Conservation (phyloP, 495 filamentous ascomycete genomes). For the Annulohypoxylon maeteangense region DNA sequence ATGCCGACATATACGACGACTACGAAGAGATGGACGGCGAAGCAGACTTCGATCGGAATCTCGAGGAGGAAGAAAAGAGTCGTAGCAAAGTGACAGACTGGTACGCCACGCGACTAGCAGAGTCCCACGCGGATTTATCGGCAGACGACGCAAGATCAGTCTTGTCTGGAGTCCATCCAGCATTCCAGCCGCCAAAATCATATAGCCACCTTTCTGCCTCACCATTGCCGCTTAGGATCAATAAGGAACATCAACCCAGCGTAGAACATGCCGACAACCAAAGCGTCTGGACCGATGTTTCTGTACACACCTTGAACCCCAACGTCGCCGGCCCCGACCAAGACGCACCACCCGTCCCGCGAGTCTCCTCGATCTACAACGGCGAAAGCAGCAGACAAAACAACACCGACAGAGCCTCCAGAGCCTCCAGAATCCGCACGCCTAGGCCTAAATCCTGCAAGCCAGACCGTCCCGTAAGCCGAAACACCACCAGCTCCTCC, state of each 20-base stretch:
- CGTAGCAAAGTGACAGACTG: conserved; percentile 37
- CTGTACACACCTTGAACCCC: conserved; percentile 27
- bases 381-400: not conserved
- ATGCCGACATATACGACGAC: conserved; percentile 16
- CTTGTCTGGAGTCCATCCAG: conserved; percentile 44
- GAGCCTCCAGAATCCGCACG: not conserved
- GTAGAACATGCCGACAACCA: not conserved
- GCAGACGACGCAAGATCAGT: conserved; percentile 36
- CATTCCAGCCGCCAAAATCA: conserved; percentile 32
- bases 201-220: conserved; percentile 32
- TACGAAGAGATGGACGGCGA: conserved; percentile 11
- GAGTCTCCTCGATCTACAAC: conserved; percentile 30
- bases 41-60: conserved; percentile 16
- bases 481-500: not conserved
- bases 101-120: conserved; percentile 31
- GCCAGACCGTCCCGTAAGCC: not conserved
- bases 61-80: conserved; percentile 30
- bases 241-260: conserved; percentile 2
- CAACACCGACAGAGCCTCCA: not conserved
- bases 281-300: conserved; percentile 36
- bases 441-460: not conserved
- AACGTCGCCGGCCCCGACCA: not conserved
- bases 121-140: not conserved
- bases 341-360: conserved; percentile 30
- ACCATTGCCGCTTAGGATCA: conserved; percentile 33